Percentiles rank a stretch among this genome's conserved stretches.
Evolutionary conservation across 192 early-diverging fungal genomes (phyloP).

Genomic region (Backusella macrospora): DNA sequence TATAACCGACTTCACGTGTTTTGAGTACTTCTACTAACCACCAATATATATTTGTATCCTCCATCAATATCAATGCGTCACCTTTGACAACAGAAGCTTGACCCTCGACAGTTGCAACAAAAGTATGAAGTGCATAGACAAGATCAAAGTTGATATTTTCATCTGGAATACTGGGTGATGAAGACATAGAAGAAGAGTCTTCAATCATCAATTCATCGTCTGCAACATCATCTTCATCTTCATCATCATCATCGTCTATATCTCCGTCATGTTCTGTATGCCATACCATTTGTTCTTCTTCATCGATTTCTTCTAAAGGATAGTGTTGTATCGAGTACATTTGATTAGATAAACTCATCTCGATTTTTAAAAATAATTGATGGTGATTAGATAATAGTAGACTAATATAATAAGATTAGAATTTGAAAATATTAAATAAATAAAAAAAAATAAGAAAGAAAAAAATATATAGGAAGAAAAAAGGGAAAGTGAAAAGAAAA

Average conservation of each 20-base stretch:
- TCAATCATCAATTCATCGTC: constrained; percentile 46
- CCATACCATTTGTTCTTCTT: constrained; percentile 16
- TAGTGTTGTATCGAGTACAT: not conserved
- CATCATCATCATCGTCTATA: constrained; percentile 18
- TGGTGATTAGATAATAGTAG: not conserved
- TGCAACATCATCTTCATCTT: constrained; percentile 34
- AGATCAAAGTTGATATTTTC: constrained; percentile 70
- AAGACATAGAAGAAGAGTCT: constrained; percentile 40
- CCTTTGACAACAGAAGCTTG: constrained; percentile 75
- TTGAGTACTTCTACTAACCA: constrained; percentile 66
- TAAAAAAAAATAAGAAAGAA: not conserved
- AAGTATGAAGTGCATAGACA: constrained; percentile 82
- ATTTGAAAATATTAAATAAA: not conserved
- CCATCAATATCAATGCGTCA: constrained; percentile 71
- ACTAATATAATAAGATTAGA: not conserved
- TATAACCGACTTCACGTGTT: constrained; percentile 74
- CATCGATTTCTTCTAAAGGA: constrained; percentile 11
- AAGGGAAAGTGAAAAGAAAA: constrained; percentile 10
- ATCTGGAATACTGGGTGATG: constrained; percentile 48
- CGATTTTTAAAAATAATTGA: not conserved
- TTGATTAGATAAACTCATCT: not conserved
- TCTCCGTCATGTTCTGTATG: not conserved
- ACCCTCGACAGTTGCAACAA: constrained; percentile 79
- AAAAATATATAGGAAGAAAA: not conserved
- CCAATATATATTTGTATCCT: constrained; percentile 85